Percentiles rank a stretch among this genome's conserved stretches.
Conservation (phyloP, 116 monocot species). For the Trichopus zeylanicus region DNA sequence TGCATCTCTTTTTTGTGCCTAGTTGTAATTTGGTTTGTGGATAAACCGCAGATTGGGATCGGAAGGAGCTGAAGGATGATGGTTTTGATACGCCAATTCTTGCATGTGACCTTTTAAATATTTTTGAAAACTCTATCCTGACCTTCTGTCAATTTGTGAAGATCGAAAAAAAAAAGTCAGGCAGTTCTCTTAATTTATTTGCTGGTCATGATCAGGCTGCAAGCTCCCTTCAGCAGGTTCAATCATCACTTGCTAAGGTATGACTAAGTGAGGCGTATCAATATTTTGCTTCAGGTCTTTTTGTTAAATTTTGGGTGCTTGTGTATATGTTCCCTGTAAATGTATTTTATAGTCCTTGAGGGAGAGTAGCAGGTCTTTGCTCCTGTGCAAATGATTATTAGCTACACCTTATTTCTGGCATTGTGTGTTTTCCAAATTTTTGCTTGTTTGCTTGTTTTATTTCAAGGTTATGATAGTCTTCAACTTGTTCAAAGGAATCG, state of each 20-base stretch:
- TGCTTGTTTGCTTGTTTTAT: no score
- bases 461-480: no score
- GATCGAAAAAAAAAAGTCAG: slow-evolving; percentile 52
- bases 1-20: neutral
- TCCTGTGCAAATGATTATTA: no score
- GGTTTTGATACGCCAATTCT: slow-evolving; percentile 25
- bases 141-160: slow-evolving; percentile 69
- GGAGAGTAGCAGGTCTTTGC: no score
- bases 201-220: slow-evolving; percentile 35
- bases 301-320: no score
- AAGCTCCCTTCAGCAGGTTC: slow-evolving; percentile 72
- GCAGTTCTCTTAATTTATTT: slow-evolving; percentile 22
- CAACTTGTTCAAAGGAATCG: no score
- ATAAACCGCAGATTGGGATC: slow-evolving; percentile 34
- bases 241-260: slow-evolving; percentile 74
- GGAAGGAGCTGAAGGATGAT: slow-evolving; percentile 29
- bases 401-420: no score
- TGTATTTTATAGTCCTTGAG: neutral
- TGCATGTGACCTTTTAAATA: slow-evolving; percentile 45
- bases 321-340: neutral
- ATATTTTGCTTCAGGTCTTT: neutral
- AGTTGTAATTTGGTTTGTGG: neutral
- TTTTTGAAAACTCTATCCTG: slow-evolving; percentile 55
- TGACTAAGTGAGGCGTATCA: neutral
- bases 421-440: no score